Percentiles rank a stretch among this genome's conserved stretches.
phyloP scores from a whole-genome alignment of 1,284 basidiomycete species.

The Kwoniella shivajii region DNA sequence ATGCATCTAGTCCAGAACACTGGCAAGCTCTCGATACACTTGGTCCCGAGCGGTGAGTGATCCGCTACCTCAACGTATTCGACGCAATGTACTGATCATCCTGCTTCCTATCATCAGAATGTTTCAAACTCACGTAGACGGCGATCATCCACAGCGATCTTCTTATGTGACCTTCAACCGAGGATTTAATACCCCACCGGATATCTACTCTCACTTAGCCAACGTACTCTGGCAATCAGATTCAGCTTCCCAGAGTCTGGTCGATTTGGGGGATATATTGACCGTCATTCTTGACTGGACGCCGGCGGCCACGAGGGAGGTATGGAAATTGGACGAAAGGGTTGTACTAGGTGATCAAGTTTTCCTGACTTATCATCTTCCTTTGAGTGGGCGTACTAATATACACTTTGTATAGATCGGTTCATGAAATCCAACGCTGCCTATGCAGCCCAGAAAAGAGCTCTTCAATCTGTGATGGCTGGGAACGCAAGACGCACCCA shows the following conservation, averaged over 20 bases:
- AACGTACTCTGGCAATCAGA: conserved; percentile 34
- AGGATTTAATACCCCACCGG: not conserved
- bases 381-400: not conserved
- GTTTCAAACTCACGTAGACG: conserved; percentile 18
- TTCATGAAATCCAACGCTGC: conserved; percentile 37
- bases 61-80: not conserved
- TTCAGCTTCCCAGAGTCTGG: conserved; percentile 26
- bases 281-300: conserved; percentile 31
- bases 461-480: conserved; percentile 32
- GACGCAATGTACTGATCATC: not conserved
- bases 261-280: conserved; percentile 35
- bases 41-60: conserved; percentile 2
- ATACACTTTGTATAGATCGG: conserved; percentile 31
- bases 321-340: conserved; percentile 43
- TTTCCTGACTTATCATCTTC: no score
- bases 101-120: conserved; percentile 7
- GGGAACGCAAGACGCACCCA: conserved; percentile 35
- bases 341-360: conserved; percentile 43
- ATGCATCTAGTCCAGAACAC: not conserved
- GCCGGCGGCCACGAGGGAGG: conserved; percentile 21
- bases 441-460: conserved; percentile 39
- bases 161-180: conserved; percentile 20
- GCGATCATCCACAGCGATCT: conserved; percentile 3
- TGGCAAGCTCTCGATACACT: not conserved
- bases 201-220: conserved; percentile 30